phyloP scores from a whole-genome alignment of 371 early-diverging fungal species.

The Mucor indicus region DNA sequence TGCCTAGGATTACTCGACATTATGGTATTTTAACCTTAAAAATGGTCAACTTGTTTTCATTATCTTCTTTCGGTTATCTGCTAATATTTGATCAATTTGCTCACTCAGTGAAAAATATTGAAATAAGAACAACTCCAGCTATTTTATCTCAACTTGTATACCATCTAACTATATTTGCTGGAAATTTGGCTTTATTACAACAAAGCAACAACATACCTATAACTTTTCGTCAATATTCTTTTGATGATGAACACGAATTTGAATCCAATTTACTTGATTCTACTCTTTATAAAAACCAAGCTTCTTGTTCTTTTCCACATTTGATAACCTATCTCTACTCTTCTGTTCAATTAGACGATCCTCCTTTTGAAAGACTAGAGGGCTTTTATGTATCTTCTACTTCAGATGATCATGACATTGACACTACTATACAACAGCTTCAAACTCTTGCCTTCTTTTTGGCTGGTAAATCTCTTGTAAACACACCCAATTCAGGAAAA shows the following conservation, averaged over 20 bases:
- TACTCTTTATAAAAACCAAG: too few relatives aligned
- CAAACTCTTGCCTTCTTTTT: conserved; percentile 21
- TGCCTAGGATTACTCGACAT: conserved; percentile 36
- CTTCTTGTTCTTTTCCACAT: too few relatives aligned
- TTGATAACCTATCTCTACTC: too few relatives aligned
- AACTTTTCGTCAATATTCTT: conserved; percentile 38
- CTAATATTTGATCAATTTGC: conserved; percentile 47
- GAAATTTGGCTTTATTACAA: conserved; percentile 33
- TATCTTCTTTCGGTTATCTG: conserved; percentile 35
- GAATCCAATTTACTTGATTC: conserved; percentile 8
- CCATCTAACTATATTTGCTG: conserved; percentile 39
- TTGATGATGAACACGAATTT: conserved; percentile 25
- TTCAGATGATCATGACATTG: conserved; percentile 3
- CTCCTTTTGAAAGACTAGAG: conserved; percentile 38
- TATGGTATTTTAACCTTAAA: conserved; percentile 32
- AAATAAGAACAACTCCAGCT: background rate
- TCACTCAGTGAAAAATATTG: conserved; percentile 33
- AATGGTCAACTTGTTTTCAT: conserved; percentile 24
- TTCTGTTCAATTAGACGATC: conserved; percentile 38
- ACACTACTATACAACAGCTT: conserved; percentile 11
- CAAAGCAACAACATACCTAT: conserved; percentile 38
- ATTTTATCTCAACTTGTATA: conserved; percentile 17
- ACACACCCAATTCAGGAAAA: too few relatives aligned
- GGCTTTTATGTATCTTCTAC: conserved; percentile 16
- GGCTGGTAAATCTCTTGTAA: conserved; percentile 3